Percentiles rank a stretch among this genome's conserved stretches.
These are phyloP conservation scores for Aspergillus melleus DNA, from an alignment of 2,329 filamentous ascomycete genomes.

Conservation along the genomic window DNA sequence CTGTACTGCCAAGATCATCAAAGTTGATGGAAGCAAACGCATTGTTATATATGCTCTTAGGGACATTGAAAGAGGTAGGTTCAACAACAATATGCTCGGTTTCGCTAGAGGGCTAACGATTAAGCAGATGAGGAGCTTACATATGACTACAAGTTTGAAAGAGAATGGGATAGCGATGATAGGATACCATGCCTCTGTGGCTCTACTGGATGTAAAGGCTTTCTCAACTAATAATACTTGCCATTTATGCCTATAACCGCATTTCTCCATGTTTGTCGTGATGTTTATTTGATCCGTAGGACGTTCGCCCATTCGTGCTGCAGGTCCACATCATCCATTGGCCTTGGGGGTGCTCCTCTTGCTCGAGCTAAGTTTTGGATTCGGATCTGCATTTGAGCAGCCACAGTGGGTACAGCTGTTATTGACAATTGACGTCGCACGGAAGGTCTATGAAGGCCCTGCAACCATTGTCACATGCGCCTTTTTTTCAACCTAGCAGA, in stretches of 20 bases:
- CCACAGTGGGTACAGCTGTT: not conserved
- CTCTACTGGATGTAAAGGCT: slow-evolving; percentile 94
- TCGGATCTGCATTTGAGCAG: not conserved
- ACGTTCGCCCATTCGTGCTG: not conserved
- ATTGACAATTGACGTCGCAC: not conserved
- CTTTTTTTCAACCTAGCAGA: not conserved
- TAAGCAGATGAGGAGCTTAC: slow-evolving; percentile 90
- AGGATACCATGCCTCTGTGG: slow-evolving; percentile 97
- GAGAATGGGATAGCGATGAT: slow-evolving; percentile 90
- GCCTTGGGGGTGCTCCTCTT: too few relatives aligned
- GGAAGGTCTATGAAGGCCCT: not conserved
- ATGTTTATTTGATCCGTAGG: not conserved
- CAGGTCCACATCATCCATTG: too few relatives aligned
- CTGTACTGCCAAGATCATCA: slow-evolving; percentile 99
- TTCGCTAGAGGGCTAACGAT: slow-evolving; percentile 11
- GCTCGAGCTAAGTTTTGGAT: not conserved
- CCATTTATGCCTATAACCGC: not conserved
- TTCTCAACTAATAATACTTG: slow-evolving; percentile 73
- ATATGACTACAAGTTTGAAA: slow-evolving; percentile 99
- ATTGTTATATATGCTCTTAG: slow-evolving; percentile 98
- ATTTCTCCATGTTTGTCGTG: not conserved
- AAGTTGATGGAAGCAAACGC: slow-evolving; percentile 94
- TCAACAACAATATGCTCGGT: not conserved
- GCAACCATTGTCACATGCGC: not conserved
- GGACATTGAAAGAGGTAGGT: slow-evolving; percentile 91